phyloP scores from a whole-genome alignment of 306 rosid species.

The Gastrolobium bilobum region DNA sequence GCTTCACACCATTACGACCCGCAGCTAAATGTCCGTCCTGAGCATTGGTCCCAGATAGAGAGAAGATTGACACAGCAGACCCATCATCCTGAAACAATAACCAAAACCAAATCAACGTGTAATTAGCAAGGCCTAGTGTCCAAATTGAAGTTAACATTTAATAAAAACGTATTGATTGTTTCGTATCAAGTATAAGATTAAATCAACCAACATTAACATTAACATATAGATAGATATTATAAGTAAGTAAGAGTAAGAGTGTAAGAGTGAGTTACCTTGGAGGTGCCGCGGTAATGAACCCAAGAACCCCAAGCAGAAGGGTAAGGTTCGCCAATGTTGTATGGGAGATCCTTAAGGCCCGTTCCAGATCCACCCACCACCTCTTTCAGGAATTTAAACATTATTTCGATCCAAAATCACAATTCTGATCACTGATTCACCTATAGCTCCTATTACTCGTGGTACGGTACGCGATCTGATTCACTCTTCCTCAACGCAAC shows the following conservation, averaged over 20 bases:
- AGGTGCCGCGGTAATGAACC: constrained; percentile 89
- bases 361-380: constrained; percentile 97
- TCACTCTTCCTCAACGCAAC: background rate
- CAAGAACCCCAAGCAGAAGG: constrained; percentile 98
- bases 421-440: constrained; percentile 10
- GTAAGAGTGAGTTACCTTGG: constrained; percentile 63
- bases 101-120: constrained; percentile 26
- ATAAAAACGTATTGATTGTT: background rate
- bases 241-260: background rate
- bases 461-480: background rate
- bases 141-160: constrained; percentile 37
- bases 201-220: background rate
- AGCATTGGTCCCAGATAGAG: constrained; percentile 84
- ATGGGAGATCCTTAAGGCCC: constrained; percentile 93
- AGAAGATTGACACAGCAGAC: constrained; percentile 84
- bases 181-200: background rate
- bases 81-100: constrained; percentile 95
- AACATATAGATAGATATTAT: background rate
- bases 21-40: constrained; percentile 96
- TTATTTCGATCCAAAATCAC: constrained; percentile 32
- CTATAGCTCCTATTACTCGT: background rate
- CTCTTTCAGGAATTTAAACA: constrained; percentile 90
- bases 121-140: constrained; percentile 6
- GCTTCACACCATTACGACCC: constrained; percentile 95
- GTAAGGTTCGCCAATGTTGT: constrained; percentile 86